phyloP scores from a whole-genome alignment of 1,284 basidiomycete genomes.

The Porodaedalea pini region DNA sequence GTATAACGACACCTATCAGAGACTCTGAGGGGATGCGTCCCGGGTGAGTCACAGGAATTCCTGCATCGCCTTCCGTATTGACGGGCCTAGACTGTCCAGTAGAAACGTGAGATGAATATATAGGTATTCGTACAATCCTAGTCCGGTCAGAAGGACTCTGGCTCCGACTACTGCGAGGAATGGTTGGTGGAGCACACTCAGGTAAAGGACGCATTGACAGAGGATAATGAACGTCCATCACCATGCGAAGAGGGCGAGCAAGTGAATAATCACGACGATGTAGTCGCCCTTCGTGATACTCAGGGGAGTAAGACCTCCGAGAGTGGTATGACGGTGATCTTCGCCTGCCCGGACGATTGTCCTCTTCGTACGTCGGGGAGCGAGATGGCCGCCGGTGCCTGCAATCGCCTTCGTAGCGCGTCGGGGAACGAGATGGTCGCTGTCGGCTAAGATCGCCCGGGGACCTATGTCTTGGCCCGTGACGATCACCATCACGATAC shows the following conservation, averaged over 20 bases:
- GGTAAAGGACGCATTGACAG: background rate
- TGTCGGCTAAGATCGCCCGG: background rate
- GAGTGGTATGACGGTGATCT: no score
- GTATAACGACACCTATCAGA: slow-evolving; percentile 4
- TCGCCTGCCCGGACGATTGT: no score
- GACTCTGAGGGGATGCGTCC: background rate
- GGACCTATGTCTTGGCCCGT: background rate
- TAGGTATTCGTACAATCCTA: no score
- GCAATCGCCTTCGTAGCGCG: no score
- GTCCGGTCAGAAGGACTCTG: no score
- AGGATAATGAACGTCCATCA: background rate
- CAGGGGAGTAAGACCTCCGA: background rate
- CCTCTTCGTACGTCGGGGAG: no score
- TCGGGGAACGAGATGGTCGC: no score
- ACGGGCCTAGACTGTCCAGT: background rate
- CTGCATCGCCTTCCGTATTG: background rate
- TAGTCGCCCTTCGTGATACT: no score
- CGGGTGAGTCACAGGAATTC: background rate
- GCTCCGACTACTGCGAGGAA: no score
- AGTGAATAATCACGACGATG: background rate
- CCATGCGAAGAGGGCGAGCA: background rate
- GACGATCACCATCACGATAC: background rate
- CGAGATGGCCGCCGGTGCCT: background rate
- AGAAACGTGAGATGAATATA: no score
- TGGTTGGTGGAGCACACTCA: no score